Evolutionary conservation across 129 eudicot species (phyloP).

Genomic region (Smallanthus sonchifolius): DNA sequence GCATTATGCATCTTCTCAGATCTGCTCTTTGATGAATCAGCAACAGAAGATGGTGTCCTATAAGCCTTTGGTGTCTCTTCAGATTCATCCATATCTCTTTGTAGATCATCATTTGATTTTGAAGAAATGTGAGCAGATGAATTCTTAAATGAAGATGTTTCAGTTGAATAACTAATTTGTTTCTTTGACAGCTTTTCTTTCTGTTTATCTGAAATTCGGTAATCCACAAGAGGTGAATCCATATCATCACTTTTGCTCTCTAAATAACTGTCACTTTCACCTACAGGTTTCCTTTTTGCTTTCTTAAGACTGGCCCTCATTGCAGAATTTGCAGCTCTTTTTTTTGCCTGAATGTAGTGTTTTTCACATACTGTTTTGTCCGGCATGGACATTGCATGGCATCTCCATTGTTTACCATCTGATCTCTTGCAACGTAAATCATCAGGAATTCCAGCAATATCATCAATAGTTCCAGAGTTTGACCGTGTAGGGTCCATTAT

Average conservation of each 20-base stretch:
- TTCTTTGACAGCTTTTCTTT: constrained; percentile 51
- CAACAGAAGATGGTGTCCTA: constrained; percentile 49
- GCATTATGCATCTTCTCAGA: constrained; percentile 49
- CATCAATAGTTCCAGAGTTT: constrained; percentile 59
- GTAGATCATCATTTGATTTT: constrained; percentile 48
- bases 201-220: constrained; percentile 45
- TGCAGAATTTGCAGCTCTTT: constrained; percentile 99
- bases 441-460: constrained; percentile 83
- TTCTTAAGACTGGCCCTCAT: constrained; percentile 80
- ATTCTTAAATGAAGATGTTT: constrained; percentile 47
- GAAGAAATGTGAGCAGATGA: constrained; percentile 43
- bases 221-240: constrained; percentile 63
- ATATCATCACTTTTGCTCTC: constrained; percentile 94
- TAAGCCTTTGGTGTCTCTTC: constrained; percentile 68
- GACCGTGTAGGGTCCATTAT: constrained; percentile 72
- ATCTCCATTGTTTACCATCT: constrained; percentile 99
- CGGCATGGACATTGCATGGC: constrained; percentile 99
- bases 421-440: constrained; percentile 96
- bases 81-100: constrained; percentile 48
- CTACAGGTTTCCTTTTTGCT: constrained; percentile 62
- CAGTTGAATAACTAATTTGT: constrained; percentile 58
- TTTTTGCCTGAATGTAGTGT: constrained; percentile 94
- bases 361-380: constrained; percentile 97
- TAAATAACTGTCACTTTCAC: constrained; percentile 62
- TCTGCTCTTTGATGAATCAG: constrained; percentile 71